Evolutionary conservation across 352 stramenopile species (phyloP).

Genomic region (Globisporangium nodosum): DNA sequence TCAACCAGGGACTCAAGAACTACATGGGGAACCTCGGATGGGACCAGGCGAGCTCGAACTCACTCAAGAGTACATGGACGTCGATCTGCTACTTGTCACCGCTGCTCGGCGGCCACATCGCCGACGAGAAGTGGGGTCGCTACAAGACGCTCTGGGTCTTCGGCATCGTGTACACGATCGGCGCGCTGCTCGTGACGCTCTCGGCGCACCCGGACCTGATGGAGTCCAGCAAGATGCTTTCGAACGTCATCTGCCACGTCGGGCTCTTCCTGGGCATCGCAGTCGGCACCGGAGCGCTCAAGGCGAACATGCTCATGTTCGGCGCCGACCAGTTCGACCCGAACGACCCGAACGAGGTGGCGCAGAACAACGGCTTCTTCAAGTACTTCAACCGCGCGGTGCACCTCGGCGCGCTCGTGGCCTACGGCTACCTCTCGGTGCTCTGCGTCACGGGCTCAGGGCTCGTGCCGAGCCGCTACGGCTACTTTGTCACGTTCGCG

Average conservation of each 20-base stretch:
- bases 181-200: constrained; percentile 57
- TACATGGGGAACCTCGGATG: constrained; percentile 74
- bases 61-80: constrained; percentile 87
- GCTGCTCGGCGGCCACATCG: constrained; percentile 76
- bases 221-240: constrained; percentile 31
- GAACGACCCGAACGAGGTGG: constrained; percentile 73
- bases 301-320: constrained; percentile 85
- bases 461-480: constrained; percentile 67
- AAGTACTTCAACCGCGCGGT: constrained; percentile 91
- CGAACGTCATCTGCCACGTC: constrained; percentile 66
- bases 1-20: constrained; percentile 87
- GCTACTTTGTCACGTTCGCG: constrained; percentile 86
- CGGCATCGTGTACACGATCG: constrained; percentile 70
- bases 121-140: constrained; percentile 82
- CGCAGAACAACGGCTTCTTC: constrained; percentile 86
- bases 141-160: constrained; percentile 84
- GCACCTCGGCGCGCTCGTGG: constrained; percentile 88
- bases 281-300: constrained; percentile 79
- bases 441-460: constrained; percentile 83
- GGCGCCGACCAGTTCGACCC: constrained; percentile 85
- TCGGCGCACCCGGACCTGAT: constrained; percentile 57
- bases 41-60: constrained; percentile 77
- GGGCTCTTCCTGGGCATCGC: constrained; percentile 73
- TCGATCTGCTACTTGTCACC: constrained; percentile 85
- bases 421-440: constrained; percentile 87